These are phyloP conservation scores for Bipolaris sorokiniana DNA, from an alignment of 2,329 filamentous ascomycete genomes.

Conservation along the genomic window DNA sequence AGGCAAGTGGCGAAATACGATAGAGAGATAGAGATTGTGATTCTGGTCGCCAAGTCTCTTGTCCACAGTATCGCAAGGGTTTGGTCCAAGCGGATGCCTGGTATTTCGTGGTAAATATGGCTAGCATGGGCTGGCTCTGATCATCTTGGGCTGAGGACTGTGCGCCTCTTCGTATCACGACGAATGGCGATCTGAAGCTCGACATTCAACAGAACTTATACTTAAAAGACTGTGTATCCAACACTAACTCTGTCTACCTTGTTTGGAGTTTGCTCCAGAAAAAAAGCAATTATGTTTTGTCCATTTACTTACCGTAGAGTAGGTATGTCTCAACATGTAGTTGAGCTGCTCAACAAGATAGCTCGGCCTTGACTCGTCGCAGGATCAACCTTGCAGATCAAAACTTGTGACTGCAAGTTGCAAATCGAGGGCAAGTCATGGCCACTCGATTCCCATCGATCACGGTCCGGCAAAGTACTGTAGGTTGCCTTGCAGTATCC, in stretches of 20 bases:
- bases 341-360: conserved; percentile 2
- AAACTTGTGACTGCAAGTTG: neutral
- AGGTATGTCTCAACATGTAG: neutral
- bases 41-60: neutral
- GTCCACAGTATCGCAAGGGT: neutral
- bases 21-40: neutral
- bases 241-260: too few relatives aligned
- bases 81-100: neutral
- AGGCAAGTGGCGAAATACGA: too few relatives aligned
- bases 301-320: neutral
- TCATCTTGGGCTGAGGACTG: neutral
- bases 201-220: neutral
- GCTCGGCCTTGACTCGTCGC: neutral
- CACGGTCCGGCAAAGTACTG: neutral
- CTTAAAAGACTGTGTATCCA: neutral
- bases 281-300: neutral
- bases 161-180: neutral
- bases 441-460: neutral
- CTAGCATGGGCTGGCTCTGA: neutral
- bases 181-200: neutral
- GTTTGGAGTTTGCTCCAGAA: too few relatives aligned
- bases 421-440: neutral
- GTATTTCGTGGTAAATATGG: neutral
- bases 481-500: neutral
- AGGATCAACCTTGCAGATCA: neutral